Percentiles rank a stretch among this genome's conserved stretches.
phyloP scores from a whole-genome alignment of 768 basidiomycete genomes.

The Pulveroboletus sp. region DNA sequence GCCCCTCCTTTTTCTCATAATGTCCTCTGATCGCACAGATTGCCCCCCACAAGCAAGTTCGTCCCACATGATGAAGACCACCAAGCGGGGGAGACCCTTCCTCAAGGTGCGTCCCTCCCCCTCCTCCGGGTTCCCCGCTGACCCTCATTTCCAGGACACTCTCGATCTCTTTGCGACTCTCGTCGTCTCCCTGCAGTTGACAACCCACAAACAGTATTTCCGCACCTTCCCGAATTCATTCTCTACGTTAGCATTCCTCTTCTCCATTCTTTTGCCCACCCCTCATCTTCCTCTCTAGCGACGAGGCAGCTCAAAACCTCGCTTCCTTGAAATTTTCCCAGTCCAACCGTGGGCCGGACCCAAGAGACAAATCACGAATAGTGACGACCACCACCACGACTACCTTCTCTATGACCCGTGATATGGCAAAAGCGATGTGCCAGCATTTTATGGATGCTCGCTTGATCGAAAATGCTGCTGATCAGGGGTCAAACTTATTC shows the following conservation, averaged over 20 bases:
- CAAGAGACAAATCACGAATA: slow-evolving; percentile 94
- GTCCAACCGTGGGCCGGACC: slow-evolving; percentile 97
- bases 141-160: slow-evolving; percentile 64
- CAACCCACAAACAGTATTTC: slow-evolving; percentile 93
- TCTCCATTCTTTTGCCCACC: slow-evolving; percentile 3
- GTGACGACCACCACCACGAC: slow-evolving; percentile 99
- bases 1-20: slow-evolving; percentile 25
- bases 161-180: slow-evolving; percentile 97
- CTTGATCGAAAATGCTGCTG: slow-evolving; percentile 93
- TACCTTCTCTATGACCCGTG: slow-evolving; percentile 98
- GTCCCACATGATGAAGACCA: slow-evolving; percentile 98
- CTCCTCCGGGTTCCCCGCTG: slow-evolving; percentile 6
- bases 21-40: slow-evolving; percentile 40
- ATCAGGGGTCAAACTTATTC: slow-evolving; percentile 84
- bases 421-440: slow-evolving; percentile 99
- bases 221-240: slow-evolving; percentile 92
- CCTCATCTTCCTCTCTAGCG: slow-evolving; percentile 45
- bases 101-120: slow-evolving; percentile 60
- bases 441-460: slow-evolving; percentile 99
- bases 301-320: slow-evolving; percentile 91
- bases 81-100: slow-evolving; percentile 90
- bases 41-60: slow-evolving; percentile 53
- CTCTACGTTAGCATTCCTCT: slow-evolving; percentile 67
- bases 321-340: slow-evolving; percentile 98
- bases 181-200: slow-evolving; percentile 86